Conservation (phyloP, 441 rosid species). For the Dalechampia spathulata region DNA sequence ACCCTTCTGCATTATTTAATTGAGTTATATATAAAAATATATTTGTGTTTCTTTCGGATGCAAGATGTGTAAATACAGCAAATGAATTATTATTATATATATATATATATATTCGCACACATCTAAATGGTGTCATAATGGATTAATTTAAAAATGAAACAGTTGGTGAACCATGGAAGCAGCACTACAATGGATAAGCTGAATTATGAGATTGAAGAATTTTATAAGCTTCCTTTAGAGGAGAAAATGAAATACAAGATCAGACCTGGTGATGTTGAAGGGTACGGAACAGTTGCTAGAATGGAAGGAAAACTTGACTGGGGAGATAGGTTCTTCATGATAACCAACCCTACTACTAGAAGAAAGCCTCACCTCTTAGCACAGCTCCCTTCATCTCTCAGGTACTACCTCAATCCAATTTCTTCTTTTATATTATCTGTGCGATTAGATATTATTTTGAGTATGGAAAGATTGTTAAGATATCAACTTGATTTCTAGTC, state of each 20-base stretch:
- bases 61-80: no score
- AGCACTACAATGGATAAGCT: constrained; percentile 21
- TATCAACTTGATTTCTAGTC: no score
- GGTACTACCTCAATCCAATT: constrained; percentile 14
- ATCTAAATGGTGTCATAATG: no score
- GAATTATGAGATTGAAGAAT: constrained; percentile 29
- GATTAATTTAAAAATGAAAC: background rate
- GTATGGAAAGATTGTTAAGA: no score
- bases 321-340: constrained; percentile 40
- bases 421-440: background rate
- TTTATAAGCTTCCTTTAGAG: constrained; percentile 38
- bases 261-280: constrained; percentile 35
- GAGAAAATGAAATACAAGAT: constrained; percentile 39
- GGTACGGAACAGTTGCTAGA: constrained; percentile 28
- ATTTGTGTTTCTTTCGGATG: background rate
- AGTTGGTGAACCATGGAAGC: constrained; percentile 53
- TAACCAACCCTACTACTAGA: constrained; percentile 33
- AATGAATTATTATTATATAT: no score
- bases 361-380: constrained; percentile 42
- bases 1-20: background rate
- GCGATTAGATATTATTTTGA: no score
- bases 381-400: constrained; percentile 38
- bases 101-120: no score
- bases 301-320: constrained; percentile 29
- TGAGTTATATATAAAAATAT: background rate